phyloP scores from a whole-genome alignment of 2,329 filamentous ascomycete genomes.

The Sporothrix humicola region DNA sequence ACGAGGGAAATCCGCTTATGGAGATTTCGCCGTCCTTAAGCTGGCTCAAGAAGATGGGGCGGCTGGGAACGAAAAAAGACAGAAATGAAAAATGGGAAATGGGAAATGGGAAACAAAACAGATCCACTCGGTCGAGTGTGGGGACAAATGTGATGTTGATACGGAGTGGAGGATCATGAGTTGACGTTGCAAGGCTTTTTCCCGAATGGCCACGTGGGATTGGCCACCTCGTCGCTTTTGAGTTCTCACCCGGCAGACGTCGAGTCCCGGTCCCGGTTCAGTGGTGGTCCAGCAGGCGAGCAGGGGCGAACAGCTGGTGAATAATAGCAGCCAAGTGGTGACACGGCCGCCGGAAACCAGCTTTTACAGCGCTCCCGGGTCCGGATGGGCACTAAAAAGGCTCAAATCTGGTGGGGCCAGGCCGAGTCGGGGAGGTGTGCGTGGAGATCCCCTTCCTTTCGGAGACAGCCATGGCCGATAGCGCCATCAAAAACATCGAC shows the following conservation, averaged over 20 bases:
- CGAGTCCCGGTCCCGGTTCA: not conserved
- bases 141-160: too few species aligned
- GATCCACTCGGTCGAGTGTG: not conserved
- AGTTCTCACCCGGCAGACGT: not conserved
- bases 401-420: not conserved
- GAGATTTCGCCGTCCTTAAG: constrained; percentile 13
- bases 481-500: not conserved
- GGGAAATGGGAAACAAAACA: not conserved
- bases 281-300: not conserved
- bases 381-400: constrained; percentile 8
- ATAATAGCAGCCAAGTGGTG: too few species aligned
- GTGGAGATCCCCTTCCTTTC: not conserved
- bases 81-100: not conserved
- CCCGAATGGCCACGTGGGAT: not conserved
- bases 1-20: constrained; percentile 34
- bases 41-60: not conserved
- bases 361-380: not conserved
- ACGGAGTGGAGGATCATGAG: too few species aligned
- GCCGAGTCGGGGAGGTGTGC: not conserved
- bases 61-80: too few species aligned
- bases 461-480: constrained; percentile 2
- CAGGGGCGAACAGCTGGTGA: too few species aligned
- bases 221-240: not conserved
- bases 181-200: too few species aligned
- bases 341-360: not conserved